Evolutionary conservation across 495 filamentous ascomycete species (phyloP).

Genomic region (Lasiosphaeris hirsuta): DNA sequence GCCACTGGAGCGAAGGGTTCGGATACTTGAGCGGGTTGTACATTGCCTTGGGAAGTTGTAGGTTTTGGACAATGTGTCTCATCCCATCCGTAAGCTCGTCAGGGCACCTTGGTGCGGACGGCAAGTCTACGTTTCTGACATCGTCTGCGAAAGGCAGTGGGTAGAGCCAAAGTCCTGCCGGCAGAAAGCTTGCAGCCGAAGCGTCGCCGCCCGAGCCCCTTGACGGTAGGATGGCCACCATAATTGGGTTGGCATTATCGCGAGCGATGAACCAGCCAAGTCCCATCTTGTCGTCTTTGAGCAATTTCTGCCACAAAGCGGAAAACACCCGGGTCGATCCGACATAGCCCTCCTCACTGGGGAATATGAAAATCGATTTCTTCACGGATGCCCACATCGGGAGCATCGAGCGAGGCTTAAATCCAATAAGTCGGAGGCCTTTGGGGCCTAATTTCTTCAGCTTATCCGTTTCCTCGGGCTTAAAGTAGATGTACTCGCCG

Average conservation of each 20-base stretch:
- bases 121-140: constrained; percentile 61
- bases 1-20: constrained; percentile 95
- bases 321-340: constrained; percentile 92
- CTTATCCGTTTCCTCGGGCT: constrained; percentile 70
- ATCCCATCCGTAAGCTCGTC: constrained; percentile 74
- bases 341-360: constrained; percentile 82
- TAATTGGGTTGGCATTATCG: constrained; percentile 67
- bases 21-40: constrained; percentile 88
- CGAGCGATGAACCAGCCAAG: constrained; percentile 88
- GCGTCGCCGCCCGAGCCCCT: constrained; percentile 60
- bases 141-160: constrained; percentile 91
- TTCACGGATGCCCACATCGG: constrained; percentile 83
- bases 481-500: constrained; percentile 83
- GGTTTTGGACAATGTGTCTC: constrained; percentile 74
- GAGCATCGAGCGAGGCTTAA: constrained; percentile 75
- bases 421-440: constrained; percentile 87
- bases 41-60: constrained; percentile 81
- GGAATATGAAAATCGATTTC: constrained; percentile 89
- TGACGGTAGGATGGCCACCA: constrained; percentile 80
- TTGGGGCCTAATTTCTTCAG: constrained; percentile 68
- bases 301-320: constrained; percentile 82
- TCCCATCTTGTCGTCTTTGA: constrained; percentile 71
- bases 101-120: constrained; percentile 54
- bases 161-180: constrained; percentile 85
- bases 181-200: constrained; percentile 61